Percentiles rank a stretch among this genome's conserved stretches.
phyloP scores from a whole-genome alignment of 805 yeast genomes.

The Zygoascus biomembranicola region DNA sequence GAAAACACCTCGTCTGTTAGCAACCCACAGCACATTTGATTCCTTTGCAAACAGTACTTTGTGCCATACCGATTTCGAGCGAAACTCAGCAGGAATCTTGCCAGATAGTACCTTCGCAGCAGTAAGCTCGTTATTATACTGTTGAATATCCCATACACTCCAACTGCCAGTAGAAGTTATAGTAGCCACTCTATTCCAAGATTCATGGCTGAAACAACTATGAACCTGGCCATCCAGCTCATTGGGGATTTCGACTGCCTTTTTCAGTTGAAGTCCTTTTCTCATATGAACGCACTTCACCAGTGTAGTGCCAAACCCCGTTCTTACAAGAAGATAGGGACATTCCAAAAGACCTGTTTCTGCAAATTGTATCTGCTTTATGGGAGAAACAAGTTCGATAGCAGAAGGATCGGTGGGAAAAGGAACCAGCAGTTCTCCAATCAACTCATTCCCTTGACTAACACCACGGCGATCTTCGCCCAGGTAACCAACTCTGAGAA shows the following conservation, averaged over 20 bases:
- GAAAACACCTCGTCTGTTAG: not conserved
- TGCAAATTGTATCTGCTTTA: slow-evolving; percentile 13
- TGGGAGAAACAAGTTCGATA: slow-evolving; percentile 7
- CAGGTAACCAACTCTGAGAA: not conserved
- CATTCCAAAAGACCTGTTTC: slow-evolving; percentile 8
- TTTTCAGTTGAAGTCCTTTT: not conserved
- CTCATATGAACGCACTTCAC: not conserved
- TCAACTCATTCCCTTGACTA: not conserved
- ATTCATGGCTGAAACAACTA: slow-evolving; percentile 31
- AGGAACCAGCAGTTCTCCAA: slow-evolving; percentile 3
- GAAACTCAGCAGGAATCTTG: not conserved
- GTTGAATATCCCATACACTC: slow-evolving; percentile 27
- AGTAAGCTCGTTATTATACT: not conserved
- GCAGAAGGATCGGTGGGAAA: not conserved
- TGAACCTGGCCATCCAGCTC: slow-evolving; percentile 24
- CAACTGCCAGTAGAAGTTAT: slow-evolving; percentile 40
- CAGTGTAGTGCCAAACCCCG: slow-evolving; percentile 10
- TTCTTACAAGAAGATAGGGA: slow-evolving; percentile 13
- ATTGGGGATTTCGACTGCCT: slow-evolving; percentile 1
- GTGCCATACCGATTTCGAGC: not conserved
- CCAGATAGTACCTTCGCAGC: not conserved
- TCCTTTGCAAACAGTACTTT: not conserved
- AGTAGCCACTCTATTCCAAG: slow-evolving; percentile 24
- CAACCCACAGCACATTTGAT: not conserved
- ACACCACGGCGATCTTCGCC: not conserved